Conservation (phyloP, 1,284 basidiomycete genomes). For the Pyrrhoderma lamaoense region DNA sequence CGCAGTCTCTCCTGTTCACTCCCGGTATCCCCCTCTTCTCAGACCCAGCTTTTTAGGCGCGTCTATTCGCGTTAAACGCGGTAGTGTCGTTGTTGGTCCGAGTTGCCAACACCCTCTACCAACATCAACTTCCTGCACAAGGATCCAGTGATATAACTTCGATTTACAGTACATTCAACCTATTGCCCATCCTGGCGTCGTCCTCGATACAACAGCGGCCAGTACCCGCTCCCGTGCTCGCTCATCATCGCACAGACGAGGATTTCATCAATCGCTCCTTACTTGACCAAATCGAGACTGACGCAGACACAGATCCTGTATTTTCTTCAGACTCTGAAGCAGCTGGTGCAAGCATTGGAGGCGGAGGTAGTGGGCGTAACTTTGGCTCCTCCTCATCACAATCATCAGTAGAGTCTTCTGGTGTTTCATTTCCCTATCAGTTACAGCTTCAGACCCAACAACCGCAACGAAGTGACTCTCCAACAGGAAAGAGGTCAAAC, state of each 20-base stretch:
- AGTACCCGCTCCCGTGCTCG: constrained; percentile 32
- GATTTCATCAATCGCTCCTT: constrained; percentile 77
- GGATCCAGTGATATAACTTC: background rate
- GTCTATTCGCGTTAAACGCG: constrained; percentile 14
- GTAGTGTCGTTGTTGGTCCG: constrained; percentile 2
- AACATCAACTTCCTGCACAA: constrained; percentile 14
- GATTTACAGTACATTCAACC: constrained; percentile 13
- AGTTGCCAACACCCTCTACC: constrained; percentile 11
- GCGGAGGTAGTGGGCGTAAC: constrained; percentile 24
- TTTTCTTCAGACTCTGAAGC: constrained; percentile 49
- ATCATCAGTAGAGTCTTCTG: constrained; percentile 45
- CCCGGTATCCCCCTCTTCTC: background rate
- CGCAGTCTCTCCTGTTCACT: background rate
- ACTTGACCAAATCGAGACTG: constrained; percentile 69
- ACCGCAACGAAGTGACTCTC: constrained; percentile 42
- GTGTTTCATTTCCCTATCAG: constrained; percentile 44
- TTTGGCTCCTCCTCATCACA: constrained; percentile 39
- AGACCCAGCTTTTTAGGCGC: constrained; percentile 7
- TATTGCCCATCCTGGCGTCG: constrained; percentile 19
- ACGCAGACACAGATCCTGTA: constrained; percentile 67
- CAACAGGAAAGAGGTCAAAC: constrained; percentile 29
- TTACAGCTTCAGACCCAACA: constrained; percentile 34
- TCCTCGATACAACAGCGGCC: constrained; percentile 27
- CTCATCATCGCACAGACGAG: constrained; percentile 48
- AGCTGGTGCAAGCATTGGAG: constrained; percentile 27